Evolutionary conservation across 164 flowering plant species (phyloP).

Genomic region (Dillenia suffruticosa): DNA sequence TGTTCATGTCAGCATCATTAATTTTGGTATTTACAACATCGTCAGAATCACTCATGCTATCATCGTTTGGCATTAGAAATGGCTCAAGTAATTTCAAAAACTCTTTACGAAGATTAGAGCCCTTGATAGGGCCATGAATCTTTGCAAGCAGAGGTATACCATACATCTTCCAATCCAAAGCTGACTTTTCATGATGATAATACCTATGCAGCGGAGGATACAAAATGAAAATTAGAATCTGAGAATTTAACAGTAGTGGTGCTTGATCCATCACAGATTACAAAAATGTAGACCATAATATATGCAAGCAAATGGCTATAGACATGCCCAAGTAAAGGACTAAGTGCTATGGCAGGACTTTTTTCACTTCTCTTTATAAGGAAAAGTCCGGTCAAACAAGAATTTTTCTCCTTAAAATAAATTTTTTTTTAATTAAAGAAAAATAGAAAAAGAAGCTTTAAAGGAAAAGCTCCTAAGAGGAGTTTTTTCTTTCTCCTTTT

Average conservation of each 20-base stretch:
- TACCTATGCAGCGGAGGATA: conserved; percentile 34
- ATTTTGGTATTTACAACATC: conserved; percentile 13
- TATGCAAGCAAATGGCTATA: background rate
- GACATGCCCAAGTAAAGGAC: too few species aligned
- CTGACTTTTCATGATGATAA: conserved; percentile 35
- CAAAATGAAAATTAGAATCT: conserved; percentile 5
- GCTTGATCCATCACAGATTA: conserved; percentile 2
- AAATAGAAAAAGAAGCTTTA: too few species aligned
- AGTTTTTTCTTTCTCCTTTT: too few species aligned
- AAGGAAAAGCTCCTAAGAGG: too few species aligned
- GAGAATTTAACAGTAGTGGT: background rate
- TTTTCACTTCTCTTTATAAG: too few species aligned
- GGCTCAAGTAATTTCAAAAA: conserved; percentile 56
- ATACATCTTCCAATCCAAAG: conserved; percentile 52
- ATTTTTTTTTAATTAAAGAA: too few species aligned
- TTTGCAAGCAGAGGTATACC: conserved; percentile 78
- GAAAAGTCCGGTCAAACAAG: too few species aligned
- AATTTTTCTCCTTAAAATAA: too few species aligned
- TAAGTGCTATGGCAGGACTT: too few species aligned
- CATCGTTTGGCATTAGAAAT: conserved; percentile 28
- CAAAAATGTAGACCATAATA: background rate
- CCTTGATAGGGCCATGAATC: conserved; percentile 28
- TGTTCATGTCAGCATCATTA: conserved; percentile 29
- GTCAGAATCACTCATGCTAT: conserved; percentile 21
- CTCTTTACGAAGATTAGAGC: conserved; percentile 47